Conservation (phyloP, 202 grass and related monocot species). For the Elaeis oleifera region DNA sequence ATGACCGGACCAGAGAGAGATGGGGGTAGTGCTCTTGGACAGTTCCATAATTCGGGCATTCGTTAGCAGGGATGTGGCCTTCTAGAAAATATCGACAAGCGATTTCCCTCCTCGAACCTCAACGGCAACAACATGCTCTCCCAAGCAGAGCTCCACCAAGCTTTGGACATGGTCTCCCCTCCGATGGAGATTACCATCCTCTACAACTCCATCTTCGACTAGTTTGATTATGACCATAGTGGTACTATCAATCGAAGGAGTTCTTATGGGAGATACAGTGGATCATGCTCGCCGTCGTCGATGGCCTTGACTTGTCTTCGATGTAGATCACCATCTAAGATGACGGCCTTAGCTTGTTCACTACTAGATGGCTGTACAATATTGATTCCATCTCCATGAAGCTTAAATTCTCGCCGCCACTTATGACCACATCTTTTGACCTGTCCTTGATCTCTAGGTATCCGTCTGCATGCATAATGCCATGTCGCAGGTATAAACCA, state of each 20-base stretch:
- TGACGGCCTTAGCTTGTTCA: conserved; percentile 37
- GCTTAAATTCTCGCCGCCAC: no score
- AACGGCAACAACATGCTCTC: conserved; percentile 91
- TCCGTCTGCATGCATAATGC: no score
- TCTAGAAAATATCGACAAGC: conserved; percentile 57
- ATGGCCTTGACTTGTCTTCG: conserved; percentile 67
- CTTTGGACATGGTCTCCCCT: conserved; percentile 40
- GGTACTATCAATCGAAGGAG: conserved; percentile 67
- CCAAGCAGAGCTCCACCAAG: conserved; percentile 66
- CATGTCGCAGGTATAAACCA: no score
- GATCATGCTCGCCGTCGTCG: conserved; percentile 87
- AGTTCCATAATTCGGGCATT: conserved; percentile 69
- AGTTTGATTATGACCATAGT: conserved; percentile 86
- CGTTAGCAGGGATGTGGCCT: conserved; percentile 64
- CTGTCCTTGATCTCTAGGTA: no score
- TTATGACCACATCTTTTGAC: no score
- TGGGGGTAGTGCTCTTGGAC: conserved; percentile 76
- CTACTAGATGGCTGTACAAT: no score
- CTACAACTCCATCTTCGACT: conserved; percentile 86
- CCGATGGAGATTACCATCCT: conserved; percentile 54
- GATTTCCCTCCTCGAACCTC: conserved; percentile 63
- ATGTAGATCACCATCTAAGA: conserved; percentile 73
- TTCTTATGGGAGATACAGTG: conserved; percentile 75
- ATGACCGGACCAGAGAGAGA: conserved; percentile 6
- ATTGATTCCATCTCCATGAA: no score